Evolutionary conservation across 352 stramenopile genomes (phyloP).

Genomic region (Phytophthora hybrid): DNA sequence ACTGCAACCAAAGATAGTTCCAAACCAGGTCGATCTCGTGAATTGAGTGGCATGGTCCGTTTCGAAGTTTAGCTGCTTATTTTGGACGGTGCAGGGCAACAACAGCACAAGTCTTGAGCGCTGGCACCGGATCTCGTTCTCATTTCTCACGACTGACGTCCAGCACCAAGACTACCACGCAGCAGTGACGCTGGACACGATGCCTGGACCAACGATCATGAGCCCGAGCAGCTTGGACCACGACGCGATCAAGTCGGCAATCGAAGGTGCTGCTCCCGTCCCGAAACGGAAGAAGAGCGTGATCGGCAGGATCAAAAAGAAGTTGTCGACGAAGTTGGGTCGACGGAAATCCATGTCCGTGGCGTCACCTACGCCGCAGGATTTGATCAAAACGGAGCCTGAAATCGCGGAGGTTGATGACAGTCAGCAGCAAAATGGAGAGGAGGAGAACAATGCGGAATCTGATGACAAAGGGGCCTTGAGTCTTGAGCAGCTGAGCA

Average conservation of each 20-base stretch:
- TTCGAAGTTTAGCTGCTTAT: constrained; percentile 22
- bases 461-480: constrained; percentile 14
- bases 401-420: constrained; percentile 9
- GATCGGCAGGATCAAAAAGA: constrained; percentile 78
- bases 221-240: constrained; percentile 33
- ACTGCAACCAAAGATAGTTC: constrained; percentile 19
- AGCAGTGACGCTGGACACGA: not conserved
- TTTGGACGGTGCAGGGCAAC: constrained; percentile 17
- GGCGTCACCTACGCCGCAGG: constrained; percentile 43
- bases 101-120: constrained; percentile 1
- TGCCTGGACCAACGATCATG: constrained; percentile 42
- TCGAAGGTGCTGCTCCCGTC: not conserved
- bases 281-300: constrained; percentile 70
- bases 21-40: not conserved
- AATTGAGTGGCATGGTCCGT: constrained; percentile 20
- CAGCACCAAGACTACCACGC: constrained; percentile 8
- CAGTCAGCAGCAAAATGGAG: constrained; percentile 29
- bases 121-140: constrained; percentile 1
- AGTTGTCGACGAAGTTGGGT: constrained; percentile 58
- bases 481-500: not conserved
- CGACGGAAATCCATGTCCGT: constrained; percentile 45
- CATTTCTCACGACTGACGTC: constrained; percentile 25
- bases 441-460: constrained; percentile 17
- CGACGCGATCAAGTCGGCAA: constrained; percentile 4
- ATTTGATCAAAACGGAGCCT: constrained; percentile 38